Evolutionary conservation across 164 flowering plant species (phyloP).

Genomic region (Tetrastigma voinierianum): DNA sequence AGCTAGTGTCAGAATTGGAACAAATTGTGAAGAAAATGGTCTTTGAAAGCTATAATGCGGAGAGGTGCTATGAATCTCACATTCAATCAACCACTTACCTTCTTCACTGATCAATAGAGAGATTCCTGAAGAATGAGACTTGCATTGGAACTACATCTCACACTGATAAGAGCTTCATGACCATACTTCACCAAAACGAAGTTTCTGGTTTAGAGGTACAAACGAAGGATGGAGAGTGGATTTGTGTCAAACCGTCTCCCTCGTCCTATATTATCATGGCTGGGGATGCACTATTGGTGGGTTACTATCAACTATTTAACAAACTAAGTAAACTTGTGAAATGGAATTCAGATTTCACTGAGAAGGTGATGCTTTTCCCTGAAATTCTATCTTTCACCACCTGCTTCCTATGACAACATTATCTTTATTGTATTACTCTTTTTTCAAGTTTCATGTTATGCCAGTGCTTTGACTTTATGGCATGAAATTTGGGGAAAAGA

Average conservation of each 20-base stretch:
- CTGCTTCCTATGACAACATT: too few relatives aligned
- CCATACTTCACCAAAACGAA: conserved; percentile 19
- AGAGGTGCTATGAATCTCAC: conserved; percentile 8
- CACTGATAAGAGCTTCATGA: conserved; percentile 20
- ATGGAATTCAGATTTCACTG: too few relatives aligned
- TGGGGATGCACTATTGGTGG: conserved; percentile 35
- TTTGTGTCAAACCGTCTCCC: conserved; percentile 18
- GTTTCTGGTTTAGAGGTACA: conserved; percentile 15
- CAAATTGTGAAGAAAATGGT: conserved; percentile 25
- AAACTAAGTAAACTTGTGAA: neutral
- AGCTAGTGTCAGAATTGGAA: conserved; percentile 17
- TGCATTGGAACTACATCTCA: conserved; percentile 11
- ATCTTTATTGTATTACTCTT: too few relatives aligned
- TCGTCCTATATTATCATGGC: conserved; percentile 34
- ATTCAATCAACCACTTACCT: conserved; percentile 13
- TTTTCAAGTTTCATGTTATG: too few relatives aligned
- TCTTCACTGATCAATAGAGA: conserved; percentile 14
- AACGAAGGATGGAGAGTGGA: conserved; percentile 34
- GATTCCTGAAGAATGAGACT: conserved; percentile 6
- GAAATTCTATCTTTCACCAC: too few relatives aligned
- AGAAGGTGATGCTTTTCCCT: too few relatives aligned
- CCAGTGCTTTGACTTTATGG: too few relatives aligned
- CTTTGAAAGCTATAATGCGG: conserved; percentile 18
- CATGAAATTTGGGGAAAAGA: too few relatives aligned
- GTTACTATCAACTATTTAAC: neutral